These are phyloP conservation scores for Aspergillus sergii DNA, from an alignment of 2,329 filamentous ascomycete genomes.

Conservation along the genomic window DNA sequence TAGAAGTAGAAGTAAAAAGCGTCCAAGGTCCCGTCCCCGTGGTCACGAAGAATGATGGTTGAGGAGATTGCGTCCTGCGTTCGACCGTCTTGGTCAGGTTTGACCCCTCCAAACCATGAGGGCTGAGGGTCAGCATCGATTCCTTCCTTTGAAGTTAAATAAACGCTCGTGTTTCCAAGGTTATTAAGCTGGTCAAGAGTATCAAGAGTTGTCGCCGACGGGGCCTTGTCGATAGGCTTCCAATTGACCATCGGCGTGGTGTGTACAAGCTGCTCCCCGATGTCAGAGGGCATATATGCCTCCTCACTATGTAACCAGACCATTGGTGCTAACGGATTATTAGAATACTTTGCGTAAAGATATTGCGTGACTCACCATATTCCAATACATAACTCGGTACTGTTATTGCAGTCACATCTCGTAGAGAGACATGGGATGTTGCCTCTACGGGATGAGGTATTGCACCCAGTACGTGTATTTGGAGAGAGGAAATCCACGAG, in stretches of 20 bases:
- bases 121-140: constrained; percentile 47
- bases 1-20: constrained; percentile 68
- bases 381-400: constrained; percentile 50
- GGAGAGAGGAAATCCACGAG: background rate
- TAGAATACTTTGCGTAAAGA: background rate
- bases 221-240: constrained; percentile 39
- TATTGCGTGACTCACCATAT: constrained; percentile 41
- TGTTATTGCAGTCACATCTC: constrained; percentile 14
- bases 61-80: constrained; percentile 54
- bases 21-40: constrained; percentile 56
- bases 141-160: constrained; percentile 53
- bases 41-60: constrained; percentile 61
- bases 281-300: constrained; percentile 53
- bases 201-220: constrained; percentile 47
- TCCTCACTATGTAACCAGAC: constrained; percentile 55
- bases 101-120: constrained; percentile 55
- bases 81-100: constrained; percentile 54
- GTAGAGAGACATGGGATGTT: background rate
- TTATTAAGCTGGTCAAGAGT: constrained; percentile 54
- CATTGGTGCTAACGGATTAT: constrained; percentile 47
- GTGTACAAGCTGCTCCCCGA: constrained; percentile 50
- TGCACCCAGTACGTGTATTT: background rate
- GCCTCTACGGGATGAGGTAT: background rate
- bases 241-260: constrained; percentile 50
- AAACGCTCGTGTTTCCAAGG: constrained; percentile 50